Percentiles rank a stretch among this genome's conserved stretches.
These are phyloP conservation scores for Fragilariopsis cylindrus DNA, from an alignment of 108 stramenopile genomes.

Conservation along the genomic window DNA sequence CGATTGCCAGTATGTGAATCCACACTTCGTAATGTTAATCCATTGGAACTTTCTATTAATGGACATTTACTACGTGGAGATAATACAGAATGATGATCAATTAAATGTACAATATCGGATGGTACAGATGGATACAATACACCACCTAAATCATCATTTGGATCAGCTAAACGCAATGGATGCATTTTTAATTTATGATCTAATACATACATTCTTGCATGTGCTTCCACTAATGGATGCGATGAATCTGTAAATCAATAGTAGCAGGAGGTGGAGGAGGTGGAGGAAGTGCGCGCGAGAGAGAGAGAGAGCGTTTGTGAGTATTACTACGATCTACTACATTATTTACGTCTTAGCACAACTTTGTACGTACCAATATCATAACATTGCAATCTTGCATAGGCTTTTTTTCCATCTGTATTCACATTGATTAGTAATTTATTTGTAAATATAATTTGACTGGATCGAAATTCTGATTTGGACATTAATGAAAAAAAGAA, in stretches of 20 bases:
- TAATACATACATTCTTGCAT: slow-evolving; percentile 79
- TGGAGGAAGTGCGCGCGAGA: no score
- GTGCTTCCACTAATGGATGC: slow-evolving; percentile 86
- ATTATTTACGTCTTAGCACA: not conserved
- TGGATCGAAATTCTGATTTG: slow-evolving; percentile 54
- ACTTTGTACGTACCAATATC: slow-evolving; percentile 54
- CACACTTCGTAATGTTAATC: slow-evolving; percentile 46
- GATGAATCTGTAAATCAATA: slow-evolving; percentile 1
- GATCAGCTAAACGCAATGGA: slow-evolving; percentile 52
- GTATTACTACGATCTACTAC: no score
- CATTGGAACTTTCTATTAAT: slow-evolving; percentile 31
- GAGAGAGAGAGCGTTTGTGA: no score
- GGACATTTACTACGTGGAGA: slow-evolving; percentile 26
- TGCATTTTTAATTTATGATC: slow-evolving; percentile 44
- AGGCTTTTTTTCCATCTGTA: not conserved
- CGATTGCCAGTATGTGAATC: slow-evolving; percentile 48
- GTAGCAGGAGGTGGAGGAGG: no score
- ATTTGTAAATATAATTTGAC: slow-evolving; percentile 72
- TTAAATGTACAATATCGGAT: slow-evolving; percentile 50
- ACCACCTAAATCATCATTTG: slow-evolving; percentile 72
- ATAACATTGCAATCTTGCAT: slow-evolving; percentile 45
- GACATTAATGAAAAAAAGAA: slow-evolving; percentile 68
- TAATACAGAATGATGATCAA: slow-evolving; percentile 56
- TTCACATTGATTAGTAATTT: slow-evolving; percentile 40
- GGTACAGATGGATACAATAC: slow-evolving; percentile 55